Conservation (phyloP, 257 asterid species). For the Fraxinus americana region DNA sequence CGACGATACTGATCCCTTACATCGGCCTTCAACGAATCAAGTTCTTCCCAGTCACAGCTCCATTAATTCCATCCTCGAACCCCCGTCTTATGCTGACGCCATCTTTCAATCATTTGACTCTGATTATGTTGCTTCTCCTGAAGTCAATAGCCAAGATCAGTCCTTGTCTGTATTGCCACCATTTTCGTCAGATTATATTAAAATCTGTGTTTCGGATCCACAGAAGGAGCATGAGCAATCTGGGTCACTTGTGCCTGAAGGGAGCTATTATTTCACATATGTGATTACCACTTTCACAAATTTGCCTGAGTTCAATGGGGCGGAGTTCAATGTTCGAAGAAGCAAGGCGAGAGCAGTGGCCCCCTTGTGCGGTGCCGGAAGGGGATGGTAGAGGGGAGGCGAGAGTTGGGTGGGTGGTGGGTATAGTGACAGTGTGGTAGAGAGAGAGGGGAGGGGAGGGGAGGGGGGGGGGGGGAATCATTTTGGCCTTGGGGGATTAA, state of each 20-base stretch:
- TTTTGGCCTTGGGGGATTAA: no score
- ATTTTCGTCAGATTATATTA: constrained; percentile 44
- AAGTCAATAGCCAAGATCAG: constrained; percentile 51
- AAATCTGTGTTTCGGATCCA: constrained; percentile 82
- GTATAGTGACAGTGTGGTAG: no score
- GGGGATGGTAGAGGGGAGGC: no score
- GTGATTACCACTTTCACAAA: constrained; percentile 81
- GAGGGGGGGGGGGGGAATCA: no score
- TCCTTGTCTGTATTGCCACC: constrained; percentile 47
- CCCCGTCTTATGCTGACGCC: constrained; percentile 99
- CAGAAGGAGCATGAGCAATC: constrained; percentile 72
- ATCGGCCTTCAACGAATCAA: constrained; percentile 39
- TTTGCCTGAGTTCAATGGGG: constrained; percentile 56
- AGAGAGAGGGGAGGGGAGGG: no score
- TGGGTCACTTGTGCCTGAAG: constrained; percentile 74
- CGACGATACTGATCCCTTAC: constrained; percentile 37
- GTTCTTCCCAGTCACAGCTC: constrained; percentile 53
- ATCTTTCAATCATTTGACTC: constrained; percentile 82
- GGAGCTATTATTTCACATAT: constrained; percentile 58
- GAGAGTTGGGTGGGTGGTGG: no score
- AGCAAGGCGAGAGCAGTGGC: constrained; percentile 21
- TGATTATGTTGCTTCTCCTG: constrained; percentile 44
- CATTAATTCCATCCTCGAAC: constrained; percentile 78
- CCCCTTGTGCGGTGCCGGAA: no score
- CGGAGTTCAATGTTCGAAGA: constrained; percentile 86